Evolutionary conservation across 2,329 filamentous ascomycete genomes (phyloP).

Genomic region (Calonectria fujianensis): DNA sequence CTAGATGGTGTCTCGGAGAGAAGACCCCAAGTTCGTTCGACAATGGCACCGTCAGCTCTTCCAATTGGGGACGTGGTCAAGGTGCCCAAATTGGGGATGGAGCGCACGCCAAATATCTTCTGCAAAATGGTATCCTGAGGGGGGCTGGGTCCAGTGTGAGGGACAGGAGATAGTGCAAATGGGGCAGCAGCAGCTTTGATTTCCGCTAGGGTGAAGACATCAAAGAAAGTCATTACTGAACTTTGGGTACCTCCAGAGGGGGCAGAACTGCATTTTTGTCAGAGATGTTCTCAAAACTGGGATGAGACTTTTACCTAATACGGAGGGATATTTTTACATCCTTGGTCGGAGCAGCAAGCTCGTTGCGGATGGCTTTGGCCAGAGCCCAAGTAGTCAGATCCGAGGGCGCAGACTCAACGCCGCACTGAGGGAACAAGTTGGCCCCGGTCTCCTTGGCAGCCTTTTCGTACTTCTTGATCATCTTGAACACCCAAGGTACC

Average conservation of each 20-base stretch:
- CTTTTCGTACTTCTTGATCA: slow-evolving; percentile 76
- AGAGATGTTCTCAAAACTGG: slow-evolving; percentile 8
- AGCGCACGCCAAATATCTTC: slow-evolving; percentile 69
- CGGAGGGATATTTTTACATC: slow-evolving; percentile 73
- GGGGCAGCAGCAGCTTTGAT: slow-evolving; percentile 68
- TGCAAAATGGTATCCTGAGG: slow-evolving; percentile 61
- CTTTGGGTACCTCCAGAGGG: slow-evolving; percentile 81
- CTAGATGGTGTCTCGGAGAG: slow-evolving; percentile 67
- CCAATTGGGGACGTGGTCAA: slow-evolving; percentile 72
- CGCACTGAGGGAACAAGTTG: slow-evolving; percentile 77
- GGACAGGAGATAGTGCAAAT: slow-evolving; percentile 75
- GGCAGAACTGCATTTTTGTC: slow-evolving; percentile 50
- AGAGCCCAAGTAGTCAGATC: slow-evolving; percentile 76
- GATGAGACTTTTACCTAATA: slow-evolving; percentile 59
- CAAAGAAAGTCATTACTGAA: slow-evolving; percentile 77
- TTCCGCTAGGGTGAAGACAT: slow-evolving; percentile 70
- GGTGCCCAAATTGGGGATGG: slow-evolving; percentile 71
- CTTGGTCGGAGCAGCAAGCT: slow-evolving; percentile 68
- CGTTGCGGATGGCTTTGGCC: slow-evolving; percentile 69
- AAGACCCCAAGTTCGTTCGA: slow-evolving; percentile 79
- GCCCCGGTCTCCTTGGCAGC: slow-evolving; percentile 72
- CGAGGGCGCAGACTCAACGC: slow-evolving; percentile 77
- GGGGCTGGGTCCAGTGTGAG: slow-evolving; percentile 61
- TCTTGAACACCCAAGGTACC: slow-evolving; percentile 73
- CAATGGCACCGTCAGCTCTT: slow-evolving; percentile 71